Evolutionary conservation across 108 stramenopile species (phyloP), one percentile per base, ranked within the genome.

Genomic region (Chaetoceros muelleri): DNA sequence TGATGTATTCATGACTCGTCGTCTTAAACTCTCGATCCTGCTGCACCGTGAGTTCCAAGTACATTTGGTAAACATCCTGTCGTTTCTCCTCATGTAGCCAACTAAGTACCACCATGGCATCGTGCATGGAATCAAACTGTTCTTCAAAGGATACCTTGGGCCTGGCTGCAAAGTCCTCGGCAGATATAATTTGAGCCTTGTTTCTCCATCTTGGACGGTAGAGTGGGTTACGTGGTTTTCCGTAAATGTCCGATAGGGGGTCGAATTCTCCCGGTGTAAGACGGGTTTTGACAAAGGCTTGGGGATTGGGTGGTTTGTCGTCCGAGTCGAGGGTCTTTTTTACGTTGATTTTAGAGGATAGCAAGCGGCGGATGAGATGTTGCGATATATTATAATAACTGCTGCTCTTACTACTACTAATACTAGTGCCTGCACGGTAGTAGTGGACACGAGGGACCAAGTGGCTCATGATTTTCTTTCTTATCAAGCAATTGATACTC

Each of bases 1-100:
- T 60, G 21, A 84, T 75, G 58, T 91, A 91, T 62, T 91, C 89
- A 48, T 91, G 89, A 18, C 79, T 80, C n/a, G 88, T 90, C 16
- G 61, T 55, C 51, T 71, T 67, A 62, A 58, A 10, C 40, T 57
- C 29, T 54, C 55, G 20, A 46, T 72, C 48, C 45, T 57, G 54
- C 48, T 51, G 40, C 28, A 70, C 64, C 81, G 85, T 82, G 68
- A 87, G 66, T 19, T 82, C 69, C 10, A 76, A 54, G 50, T 91
- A 91, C 20, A 63, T 20, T 3, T 76, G 40, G 55, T 87, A 91
- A 49, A 91, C 80, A 23, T 64, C 60, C 20, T 67, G 49, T 29
- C 58, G 66, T 20, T 78, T 65, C n/a, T 78, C 58, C 23, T 72
- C 53, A 26, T 70, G 65, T 70, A 91, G 47, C 89, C 89, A 91